A percentile compares a stretch with the other conserved stretches of the same genome.
These are phyloP conservation scores for Mortierella claussenii DNA, from an alignment of 192 early-diverging fungal genomes.

Conservation along the genomic window DNA sequence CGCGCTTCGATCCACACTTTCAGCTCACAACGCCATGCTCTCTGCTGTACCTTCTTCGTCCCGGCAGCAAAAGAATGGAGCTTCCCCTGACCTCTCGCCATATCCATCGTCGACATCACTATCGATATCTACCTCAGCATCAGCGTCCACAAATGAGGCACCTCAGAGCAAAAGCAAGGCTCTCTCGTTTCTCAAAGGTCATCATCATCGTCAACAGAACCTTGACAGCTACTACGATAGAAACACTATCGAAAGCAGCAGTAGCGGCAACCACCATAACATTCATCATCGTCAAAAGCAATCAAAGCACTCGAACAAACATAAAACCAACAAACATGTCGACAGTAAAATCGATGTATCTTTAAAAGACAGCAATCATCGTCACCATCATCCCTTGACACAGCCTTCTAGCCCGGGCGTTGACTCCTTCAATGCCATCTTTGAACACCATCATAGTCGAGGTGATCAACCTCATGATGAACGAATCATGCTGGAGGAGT, in stretches of 20 bases:
- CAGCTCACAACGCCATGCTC: no score
- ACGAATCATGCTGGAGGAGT: constrained; percentile 29
- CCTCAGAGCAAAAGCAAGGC: no score
- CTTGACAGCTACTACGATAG: neutral
- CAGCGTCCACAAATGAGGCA: no score
- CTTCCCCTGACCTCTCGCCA: no score
- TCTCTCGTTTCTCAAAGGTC: constrained; percentile 10
- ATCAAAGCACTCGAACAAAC: neutral
- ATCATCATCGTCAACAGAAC: neutral
- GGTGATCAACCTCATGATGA: neutral
- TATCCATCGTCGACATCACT: no score
- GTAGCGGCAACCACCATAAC: neutral
- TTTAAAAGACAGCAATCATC: neutral
- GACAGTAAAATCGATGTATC: neutral
- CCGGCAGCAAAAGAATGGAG: no score
- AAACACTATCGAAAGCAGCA: neutral
- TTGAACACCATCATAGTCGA: constrained; percentile 4
- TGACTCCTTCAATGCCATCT: constrained; percentile 17
- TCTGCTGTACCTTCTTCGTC: no score
- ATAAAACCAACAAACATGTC: constrained; percentile 7
- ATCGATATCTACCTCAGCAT: no score
- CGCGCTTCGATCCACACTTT: no score
- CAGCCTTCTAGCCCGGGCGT: neutral
- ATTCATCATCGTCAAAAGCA: neutral
- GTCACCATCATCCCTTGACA: neutral